phyloP scores from a whole-genome alignment of 148 eudicot species.

The Silene conica region DNA sequence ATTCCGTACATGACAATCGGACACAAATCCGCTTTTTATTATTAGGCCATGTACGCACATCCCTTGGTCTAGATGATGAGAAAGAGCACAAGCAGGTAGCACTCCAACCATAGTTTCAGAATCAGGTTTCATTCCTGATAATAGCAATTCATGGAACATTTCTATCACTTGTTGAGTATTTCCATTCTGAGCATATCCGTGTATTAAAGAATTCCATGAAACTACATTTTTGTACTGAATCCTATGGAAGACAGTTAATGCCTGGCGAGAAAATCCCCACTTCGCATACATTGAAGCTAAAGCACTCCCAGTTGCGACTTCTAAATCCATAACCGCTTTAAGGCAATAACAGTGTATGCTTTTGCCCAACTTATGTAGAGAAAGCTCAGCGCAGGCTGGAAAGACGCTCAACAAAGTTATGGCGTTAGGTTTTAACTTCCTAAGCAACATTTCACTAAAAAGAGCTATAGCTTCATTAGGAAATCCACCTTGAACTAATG shows the following conservation, averaged over 20 bases:
- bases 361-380: conserved; percentile 43
- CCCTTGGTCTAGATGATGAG: conserved; percentile 46
- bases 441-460: conserved; percentile 53
- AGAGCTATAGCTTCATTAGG: conserved; percentile 43
- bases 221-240: conserved; percentile 46
- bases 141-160: conserved; percentile 38
- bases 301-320: conserved; percentile 42
- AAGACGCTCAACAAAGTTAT: conserved; percentile 58
- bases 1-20: conserved; percentile 52
- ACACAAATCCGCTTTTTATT: conserved; percentile 43
- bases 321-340: conserved; percentile 38
- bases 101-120: conserved; percentile 57
- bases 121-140: conserved; percentile 44
- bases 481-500: conserved; percentile 52
- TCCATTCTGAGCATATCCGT: conserved; percentile 58
- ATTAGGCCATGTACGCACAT: conserved; percentile 40
- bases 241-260: conserved; percentile 37
- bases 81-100: conserved; percentile 55
- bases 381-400: conserved; percentile 59
- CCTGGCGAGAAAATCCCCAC: conserved; percentile 42
- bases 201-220: conserved; percentile 65
- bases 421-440: conserved; percentile 43
- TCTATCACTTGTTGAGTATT: conserved; percentile 35
- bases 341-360: conserved; percentile 64
- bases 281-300: conserved; percentile 66